phyloP scores from a whole-genome alignment of 1,284 basidiomycete genomes.

The Fomitiporia mediterranea region DNA sequence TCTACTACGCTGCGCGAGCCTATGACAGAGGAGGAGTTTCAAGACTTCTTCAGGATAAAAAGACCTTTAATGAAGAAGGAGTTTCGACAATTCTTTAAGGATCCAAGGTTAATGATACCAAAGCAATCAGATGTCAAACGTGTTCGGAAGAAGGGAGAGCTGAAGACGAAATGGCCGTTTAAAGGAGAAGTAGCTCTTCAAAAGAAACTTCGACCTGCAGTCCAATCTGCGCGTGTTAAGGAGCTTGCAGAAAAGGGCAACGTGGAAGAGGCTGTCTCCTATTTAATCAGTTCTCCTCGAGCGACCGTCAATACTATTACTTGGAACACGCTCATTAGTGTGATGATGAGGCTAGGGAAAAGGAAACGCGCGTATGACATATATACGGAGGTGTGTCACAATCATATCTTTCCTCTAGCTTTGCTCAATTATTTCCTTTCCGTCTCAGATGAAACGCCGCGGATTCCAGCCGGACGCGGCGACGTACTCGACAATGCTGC shows the following conservation, averaged over 20 bases:
- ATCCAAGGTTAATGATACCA: too few species aligned
- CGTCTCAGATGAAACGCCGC: constrained; percentile 72
- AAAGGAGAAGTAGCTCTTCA: neutral
- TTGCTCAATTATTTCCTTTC: neutral
- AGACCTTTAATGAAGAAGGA: neutral
- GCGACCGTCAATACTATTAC: constrained; percentile 66
- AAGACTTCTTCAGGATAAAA: neutral
- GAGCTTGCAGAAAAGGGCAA: constrained; percentile 48
- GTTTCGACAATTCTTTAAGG: too few species aligned
- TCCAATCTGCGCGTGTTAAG: constrained; percentile 33
- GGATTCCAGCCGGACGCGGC: constrained; percentile 60
- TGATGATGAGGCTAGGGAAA: constrained; percentile 48
- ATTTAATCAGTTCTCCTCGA: constrained; percentile 58
- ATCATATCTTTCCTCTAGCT: neutral
- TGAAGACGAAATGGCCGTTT: neutral
- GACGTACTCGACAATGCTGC: constrained; percentile 63
- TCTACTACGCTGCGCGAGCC: neutral
- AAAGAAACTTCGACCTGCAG: constrained; percentile 5
- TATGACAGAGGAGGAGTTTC: too few species aligned
- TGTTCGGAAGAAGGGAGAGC: neutral
- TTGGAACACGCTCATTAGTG: constrained; percentile 71
- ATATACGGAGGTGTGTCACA: constrained; percentile 57
- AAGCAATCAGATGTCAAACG: too few species aligned
- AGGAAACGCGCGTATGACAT: constrained; percentile 56
- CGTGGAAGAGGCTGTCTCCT: constrained; percentile 52